Base-by-base conservation (phyloP, 306 rosid genomes). In the Hippophae gyantsensis region DNA sequence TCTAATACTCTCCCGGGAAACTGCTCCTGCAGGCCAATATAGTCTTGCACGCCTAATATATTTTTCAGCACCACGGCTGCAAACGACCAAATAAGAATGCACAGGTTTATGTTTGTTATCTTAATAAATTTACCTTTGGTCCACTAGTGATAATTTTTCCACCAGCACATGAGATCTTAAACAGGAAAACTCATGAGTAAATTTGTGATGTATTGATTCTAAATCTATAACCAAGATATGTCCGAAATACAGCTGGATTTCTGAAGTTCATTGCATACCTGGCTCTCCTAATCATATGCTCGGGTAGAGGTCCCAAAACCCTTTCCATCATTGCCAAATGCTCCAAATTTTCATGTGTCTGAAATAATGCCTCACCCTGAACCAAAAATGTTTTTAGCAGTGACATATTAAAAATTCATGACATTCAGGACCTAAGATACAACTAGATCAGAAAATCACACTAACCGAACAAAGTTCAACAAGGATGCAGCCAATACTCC, bases 261-360 rank as follows among this genome's bases (percentile, higher is more conserved):
- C 38, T 32, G 38, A 32, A 32, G 3, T 32, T 32, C 38, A 32
- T 32, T 32, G 38, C 95, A 67, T 67, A 87, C 95, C 76, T 84
- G 25, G 62, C 79, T 80, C 80, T 84, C 78, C 76, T 84, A 65
- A 87, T 69, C 84, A 87, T 80, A 50, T 82, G 79, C 57, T 65
- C 77, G 0, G 95, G 89, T 52, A 84, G 43, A 6, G 85, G 78
- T 44, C 95, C 95, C 58, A 87, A 81, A 48, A 80, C 95, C 70
- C 93, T 78, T 70, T 87, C 95, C 93, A 87, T 87, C 95, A 87
- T 84, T 7, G 93, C 95, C 13, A 87, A 84, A 75, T 84, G 95
- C 73, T 87, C 95, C 43, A 87, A 68, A 79, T 84, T 84, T 71
- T 87, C 95, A 42, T 87, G 93, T 55, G 95, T 87, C 72, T 84